phyloP scores from a whole-genome alignment of 352 stramenopile species.

The Phytophthora vignae region DNA sequence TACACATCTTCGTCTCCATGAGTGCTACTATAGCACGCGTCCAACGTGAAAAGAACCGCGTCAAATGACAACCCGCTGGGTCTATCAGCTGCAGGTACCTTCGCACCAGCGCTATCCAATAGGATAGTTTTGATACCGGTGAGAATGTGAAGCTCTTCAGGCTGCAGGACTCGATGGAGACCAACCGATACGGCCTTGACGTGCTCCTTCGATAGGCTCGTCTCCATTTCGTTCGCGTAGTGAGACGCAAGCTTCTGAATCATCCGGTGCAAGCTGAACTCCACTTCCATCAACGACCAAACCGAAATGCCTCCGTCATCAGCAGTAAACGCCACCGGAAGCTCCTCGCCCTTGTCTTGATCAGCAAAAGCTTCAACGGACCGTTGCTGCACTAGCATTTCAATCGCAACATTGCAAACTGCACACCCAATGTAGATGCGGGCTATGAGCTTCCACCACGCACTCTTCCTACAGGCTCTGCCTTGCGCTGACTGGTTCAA shows the following conservation, averaged over 20 bases:
- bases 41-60: slow-evolving; percentile 44
- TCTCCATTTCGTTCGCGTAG: slow-evolving; percentile 35
- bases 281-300: slow-evolving; percentile 64
- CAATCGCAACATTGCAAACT: slow-evolving; percentile 54
- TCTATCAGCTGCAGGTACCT: not conserved
- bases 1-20: slow-evolving; percentile 20
- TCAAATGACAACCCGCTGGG: slow-evolving; percentile 48
- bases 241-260: slow-evolving; percentile 45
- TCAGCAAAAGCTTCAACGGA: not conserved
- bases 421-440: slow-evolving; percentile 60
- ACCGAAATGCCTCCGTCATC: slow-evolving; percentile 35
- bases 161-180: slow-evolving; percentile 48
- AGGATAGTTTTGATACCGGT: slow-evolving; percentile 24
- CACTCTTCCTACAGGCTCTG: slow-evolving; percentile 24
- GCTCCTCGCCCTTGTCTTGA: not conserved
- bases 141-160: slow-evolving; percentile 31
- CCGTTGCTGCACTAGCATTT: slow-evolving; percentile 33
- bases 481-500: slow-evolving; percentile 21
- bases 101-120: slow-evolving; percentile 1
- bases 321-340: not conserved
- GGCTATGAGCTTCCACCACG: slow-evolving; percentile 54
- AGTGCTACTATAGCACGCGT: slow-evolving; percentile 44
- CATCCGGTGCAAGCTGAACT: slow-evolving; percentile 64
- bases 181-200: slow-evolving; percentile 39
- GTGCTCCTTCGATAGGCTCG: slow-evolving; percentile 50